Evolutionary conservation across 257 asterid species (phyloP).

Genomic region (Nicotiana obtusifolia): DNA sequence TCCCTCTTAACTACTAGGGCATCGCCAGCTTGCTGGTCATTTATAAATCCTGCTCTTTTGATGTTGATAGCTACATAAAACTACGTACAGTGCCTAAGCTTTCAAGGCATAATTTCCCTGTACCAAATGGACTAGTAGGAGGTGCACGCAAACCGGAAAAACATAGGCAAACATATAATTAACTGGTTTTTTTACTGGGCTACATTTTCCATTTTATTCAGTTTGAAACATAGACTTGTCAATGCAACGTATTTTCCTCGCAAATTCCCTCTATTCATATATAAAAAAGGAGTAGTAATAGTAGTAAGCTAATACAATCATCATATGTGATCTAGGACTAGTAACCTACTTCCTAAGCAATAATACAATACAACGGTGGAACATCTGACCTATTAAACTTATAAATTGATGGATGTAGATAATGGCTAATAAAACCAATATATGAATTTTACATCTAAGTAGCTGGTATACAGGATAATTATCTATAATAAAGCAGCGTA

Average conservation of each 20-base stretch:
- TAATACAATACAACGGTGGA: background rate
- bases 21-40: background rate
- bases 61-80: background rate
- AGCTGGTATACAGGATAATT: background rate
- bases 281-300: too few relatives aligned
- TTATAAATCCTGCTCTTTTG: background rate
- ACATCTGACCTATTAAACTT: background rate
- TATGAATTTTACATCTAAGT: background rate
- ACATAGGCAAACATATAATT: background rate
- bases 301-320: background rate
- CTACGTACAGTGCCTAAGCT: too few relatives aligned
- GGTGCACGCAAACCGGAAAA: too few relatives aligned
- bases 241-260: background rate
- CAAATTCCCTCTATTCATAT: background rate
- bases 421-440: background rate
- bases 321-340: background rate
- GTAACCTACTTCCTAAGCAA: background rate
- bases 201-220: background rate
- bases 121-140: too few relatives aligned
- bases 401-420: background rate
- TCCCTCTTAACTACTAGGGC: background rate
- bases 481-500: slow-evolving; percentile 7
- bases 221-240: background rate
- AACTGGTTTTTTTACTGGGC: background rate
- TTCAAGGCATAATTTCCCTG: too few relatives aligned